Conservation (phyloP, 1,139 yeast genomes). For the Diutina catenulata region DNA sequence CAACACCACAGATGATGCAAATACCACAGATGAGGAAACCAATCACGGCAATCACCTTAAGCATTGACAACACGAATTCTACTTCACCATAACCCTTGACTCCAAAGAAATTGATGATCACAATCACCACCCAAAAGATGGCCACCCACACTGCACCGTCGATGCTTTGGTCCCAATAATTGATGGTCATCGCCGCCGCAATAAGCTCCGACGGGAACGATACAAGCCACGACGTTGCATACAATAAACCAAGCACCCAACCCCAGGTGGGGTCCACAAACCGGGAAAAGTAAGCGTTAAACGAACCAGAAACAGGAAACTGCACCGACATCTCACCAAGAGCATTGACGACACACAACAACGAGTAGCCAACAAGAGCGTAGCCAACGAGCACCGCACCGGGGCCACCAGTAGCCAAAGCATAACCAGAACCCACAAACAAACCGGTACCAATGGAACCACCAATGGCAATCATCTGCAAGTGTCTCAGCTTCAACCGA, state of each 20-base stretch:
- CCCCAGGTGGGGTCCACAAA: conserved; percentile 59
- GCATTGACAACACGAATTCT: conserved; percentile 47
- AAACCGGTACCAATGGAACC: conserved; percentile 7
- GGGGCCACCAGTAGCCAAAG: conserved; percentile 25
- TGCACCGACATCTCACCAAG: conserved; percentile 53
- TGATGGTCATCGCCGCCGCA: conserved; percentile 32
- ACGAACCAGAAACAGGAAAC: conserved; percentile 53
- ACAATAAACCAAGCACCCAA: conserved; percentile 31
- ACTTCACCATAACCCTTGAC: conserved; percentile 60
- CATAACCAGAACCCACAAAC: conserved; percentile 12
- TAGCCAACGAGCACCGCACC: conserved; percentile 26
- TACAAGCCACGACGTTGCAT: conserved; percentile 31
- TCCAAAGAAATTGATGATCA: conserved; percentile 40
- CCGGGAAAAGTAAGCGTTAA: conserved; percentile 42
- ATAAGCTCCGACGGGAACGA: conserved; percentile 34
- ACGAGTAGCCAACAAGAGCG: conserved; percentile 25
- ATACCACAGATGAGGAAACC: conserved; percentile 66
- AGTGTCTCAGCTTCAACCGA: conserved; percentile 8
- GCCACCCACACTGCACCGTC: conserved; percentile 60
- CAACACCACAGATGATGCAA: conserved; percentile 53
- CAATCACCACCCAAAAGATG: conserved; percentile 47
- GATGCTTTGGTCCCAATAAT: conserved; percentile 47
- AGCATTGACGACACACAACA: conserved; percentile 44
- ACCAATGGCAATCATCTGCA: conserved; percentile 6
- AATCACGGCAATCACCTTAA: conserved; percentile 50